Conservation (phyloP, 768 basidiomycete genomes). For the Sporobolomyces pararoseus region DNA sequence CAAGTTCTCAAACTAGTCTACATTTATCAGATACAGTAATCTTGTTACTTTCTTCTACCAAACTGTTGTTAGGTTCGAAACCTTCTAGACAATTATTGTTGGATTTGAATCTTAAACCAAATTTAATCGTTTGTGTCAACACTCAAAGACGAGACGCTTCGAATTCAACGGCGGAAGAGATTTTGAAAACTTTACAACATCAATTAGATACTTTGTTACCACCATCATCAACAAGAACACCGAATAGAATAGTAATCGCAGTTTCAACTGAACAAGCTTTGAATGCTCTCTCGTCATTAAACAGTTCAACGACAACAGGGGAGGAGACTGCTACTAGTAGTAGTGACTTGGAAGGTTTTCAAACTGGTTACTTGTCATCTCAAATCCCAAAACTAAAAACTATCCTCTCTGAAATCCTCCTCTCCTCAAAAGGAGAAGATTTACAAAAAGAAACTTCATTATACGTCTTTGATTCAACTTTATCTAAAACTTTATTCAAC, state of each 20-base stretch:
- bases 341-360: constrained; percentile 32
- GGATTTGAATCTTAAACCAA: constrained; percentile 27
- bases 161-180: not conserved
- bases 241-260: constrained; percentile 2
- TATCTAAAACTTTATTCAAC: constrained; percentile 20
- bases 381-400: constrained; percentile 25
- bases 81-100: constrained; percentile 11
- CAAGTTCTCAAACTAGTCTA: constrained; percentile 30
- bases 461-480: constrained; percentile 14
- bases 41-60: constrained; percentile 36
- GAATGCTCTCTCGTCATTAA: constrained; percentile 21
- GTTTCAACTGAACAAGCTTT: constrained; percentile 31
- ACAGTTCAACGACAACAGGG: not conserved
- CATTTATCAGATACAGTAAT: constrained; percentile 36
- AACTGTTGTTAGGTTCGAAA: constrained; percentile 3
- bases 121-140: constrained; percentile 33
- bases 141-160: constrained; percentile 10
- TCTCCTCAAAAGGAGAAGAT: not conserved
- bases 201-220: constrained; percentile 20
- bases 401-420: constrained; percentile 5
- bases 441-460: constrained; percentile 11
- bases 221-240: not conserved
- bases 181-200: constrained; percentile 15
- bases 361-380: constrained; percentile 24
- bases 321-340: too few relatives aligned